Conservation (phyloP, 2,329 filamentous ascomycete species). For the Beauveria asiatica region DNA sequence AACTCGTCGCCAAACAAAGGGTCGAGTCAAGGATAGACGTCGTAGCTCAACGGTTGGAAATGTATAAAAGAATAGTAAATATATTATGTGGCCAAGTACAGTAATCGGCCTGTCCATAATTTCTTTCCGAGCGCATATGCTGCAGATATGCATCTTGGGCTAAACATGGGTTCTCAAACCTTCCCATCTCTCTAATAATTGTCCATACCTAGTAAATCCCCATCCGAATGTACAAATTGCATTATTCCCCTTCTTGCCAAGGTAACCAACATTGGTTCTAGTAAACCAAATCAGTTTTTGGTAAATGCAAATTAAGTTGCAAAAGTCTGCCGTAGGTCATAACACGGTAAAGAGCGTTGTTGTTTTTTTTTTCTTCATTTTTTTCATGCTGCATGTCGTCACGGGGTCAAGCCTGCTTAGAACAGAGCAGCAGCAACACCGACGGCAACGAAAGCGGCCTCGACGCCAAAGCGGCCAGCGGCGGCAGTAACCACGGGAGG, state of each 20-base stretch:
- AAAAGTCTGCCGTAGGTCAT: too few species aligned
- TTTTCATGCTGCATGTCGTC: neutral
- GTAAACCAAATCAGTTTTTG: neutral
- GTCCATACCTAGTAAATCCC: neutral
- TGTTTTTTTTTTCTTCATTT: neutral
- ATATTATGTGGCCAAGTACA: slow-evolving; percentile 6
- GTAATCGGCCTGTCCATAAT: slow-evolving; percentile 5
- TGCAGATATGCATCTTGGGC: neutral
- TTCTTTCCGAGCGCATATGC: neutral
- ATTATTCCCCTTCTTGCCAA: neutral
- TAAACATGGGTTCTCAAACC: neutral
- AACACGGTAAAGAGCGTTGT: neutral
- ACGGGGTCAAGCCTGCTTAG: slow-evolving; percentile 16
- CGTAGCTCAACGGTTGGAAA: too few species aligned
- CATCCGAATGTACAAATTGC: neutral
- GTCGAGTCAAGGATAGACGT: too few species aligned
- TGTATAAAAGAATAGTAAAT: neutral
- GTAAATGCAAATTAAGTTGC: neutral
- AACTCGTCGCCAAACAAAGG: too few species aligned
- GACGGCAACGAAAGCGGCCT: slow-evolving; percentile 22
- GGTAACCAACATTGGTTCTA: neutral
- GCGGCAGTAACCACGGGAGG: slow-evolving; percentile 21
- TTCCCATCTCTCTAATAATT: neutral
- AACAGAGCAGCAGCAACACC: slow-evolving; percentile 26
- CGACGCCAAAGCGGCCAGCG: slow-evolving; percentile 23